Evolutionary conservation across 1,284 basidiomycete species (phyloP).

Genomic region (Cerrena zonata): DNA sequence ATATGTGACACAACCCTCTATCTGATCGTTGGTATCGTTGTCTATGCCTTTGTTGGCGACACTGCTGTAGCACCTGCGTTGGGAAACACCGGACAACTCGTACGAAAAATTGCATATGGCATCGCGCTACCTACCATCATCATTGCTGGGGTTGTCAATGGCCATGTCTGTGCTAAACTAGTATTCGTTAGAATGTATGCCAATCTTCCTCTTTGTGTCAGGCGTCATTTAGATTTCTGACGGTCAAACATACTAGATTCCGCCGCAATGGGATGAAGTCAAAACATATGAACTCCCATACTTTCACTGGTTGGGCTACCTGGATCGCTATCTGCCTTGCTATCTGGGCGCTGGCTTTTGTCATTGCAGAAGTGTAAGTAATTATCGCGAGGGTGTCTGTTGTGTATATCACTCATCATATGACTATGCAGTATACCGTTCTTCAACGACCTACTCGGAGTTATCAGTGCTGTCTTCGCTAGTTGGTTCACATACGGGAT

Average conservation of each 20-base stretch:
- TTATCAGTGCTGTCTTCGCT: constrained; percentile 27
- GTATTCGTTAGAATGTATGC: constrained; percentile 28
- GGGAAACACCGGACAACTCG: constrained; percentile 24
- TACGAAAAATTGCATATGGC: constrained; percentile 26
- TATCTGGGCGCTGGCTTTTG: constrained; percentile 26
- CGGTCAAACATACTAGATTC: too few species aligned
- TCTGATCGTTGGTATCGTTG: constrained; percentile 28
- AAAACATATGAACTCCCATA: constrained; percentile 26
- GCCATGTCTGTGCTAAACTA: constrained; percentile 30
- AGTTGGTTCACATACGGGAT: constrained; percentile 31
- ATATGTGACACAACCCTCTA: constrained; percentile 28
- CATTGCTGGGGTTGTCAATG: constrained; percentile 29
- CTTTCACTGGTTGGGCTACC: constrained; percentile 25
- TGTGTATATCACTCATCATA: neutral
- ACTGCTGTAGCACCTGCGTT: constrained; percentile 26
- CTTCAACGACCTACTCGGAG: constrained; percentile 30
- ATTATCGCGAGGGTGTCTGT: neutral
- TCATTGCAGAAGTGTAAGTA: constrained; percentile 30
- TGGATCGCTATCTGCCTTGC: constrained; percentile 25
- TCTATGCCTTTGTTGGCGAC: constrained; percentile 25
- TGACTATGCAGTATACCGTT: constrained; percentile 28
- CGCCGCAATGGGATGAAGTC: constrained; percentile 22
- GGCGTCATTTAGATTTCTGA: too few species aligned
- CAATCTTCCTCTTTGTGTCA: neutral
- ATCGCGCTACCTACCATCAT: constrained; percentile 30